These are phyloP conservation scores for Gamarada debralockiae DNA, from an alignment of 495 filamentous ascomycete genomes.

Conservation along the genomic window DNA sequence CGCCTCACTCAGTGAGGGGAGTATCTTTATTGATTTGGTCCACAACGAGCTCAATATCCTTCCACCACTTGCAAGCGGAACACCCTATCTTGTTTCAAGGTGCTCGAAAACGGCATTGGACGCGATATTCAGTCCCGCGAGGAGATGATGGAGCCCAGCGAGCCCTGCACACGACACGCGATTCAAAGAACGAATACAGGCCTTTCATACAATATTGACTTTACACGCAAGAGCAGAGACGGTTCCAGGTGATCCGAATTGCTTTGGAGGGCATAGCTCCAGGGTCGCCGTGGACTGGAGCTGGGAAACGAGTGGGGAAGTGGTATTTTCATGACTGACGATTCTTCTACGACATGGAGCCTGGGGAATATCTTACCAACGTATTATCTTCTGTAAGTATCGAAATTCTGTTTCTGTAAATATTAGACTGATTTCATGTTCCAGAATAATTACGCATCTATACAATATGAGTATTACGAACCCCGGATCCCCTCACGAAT, in stretches of 20 bases:
- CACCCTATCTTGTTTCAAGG: too few species aligned
- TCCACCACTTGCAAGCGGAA: too few species aligned
- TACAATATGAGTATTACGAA: slow-evolving; percentile 26
- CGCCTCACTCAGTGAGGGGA: too few species aligned
- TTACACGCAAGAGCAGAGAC: too few species aligned
- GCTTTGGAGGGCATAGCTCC: background rate
- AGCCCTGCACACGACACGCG: slow-evolving; percentile 12
- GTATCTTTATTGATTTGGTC: too few species aligned
- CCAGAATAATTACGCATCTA: slow-evolving; percentile 23
- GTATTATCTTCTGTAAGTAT: slow-evolving; percentile 26
- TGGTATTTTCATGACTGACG: background rate
- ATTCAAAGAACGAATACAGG: slow-evolving; percentile 3
- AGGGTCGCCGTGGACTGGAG: background rate
- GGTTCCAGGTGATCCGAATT: background rate
- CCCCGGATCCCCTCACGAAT: background rate
- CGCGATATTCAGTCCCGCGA: slow-evolving; percentile 3
- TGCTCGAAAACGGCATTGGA: background rate
- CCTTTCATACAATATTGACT: background rate
- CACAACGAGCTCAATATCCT: too few species aligned
- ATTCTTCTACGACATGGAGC: slow-evolving; percentile 19
- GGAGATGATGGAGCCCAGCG: slow-evolving; percentile 23
- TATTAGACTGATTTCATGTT: slow-evolving; percentile 2
- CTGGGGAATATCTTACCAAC: slow-evolving; percentile 27
- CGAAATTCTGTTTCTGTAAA: background rate
- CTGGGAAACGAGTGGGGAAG: background rate